phyloP scores from a whole-genome alignment of 2,329 filamentous ascomycete genomes.

The Plectosphaerella sp. region DNA sequence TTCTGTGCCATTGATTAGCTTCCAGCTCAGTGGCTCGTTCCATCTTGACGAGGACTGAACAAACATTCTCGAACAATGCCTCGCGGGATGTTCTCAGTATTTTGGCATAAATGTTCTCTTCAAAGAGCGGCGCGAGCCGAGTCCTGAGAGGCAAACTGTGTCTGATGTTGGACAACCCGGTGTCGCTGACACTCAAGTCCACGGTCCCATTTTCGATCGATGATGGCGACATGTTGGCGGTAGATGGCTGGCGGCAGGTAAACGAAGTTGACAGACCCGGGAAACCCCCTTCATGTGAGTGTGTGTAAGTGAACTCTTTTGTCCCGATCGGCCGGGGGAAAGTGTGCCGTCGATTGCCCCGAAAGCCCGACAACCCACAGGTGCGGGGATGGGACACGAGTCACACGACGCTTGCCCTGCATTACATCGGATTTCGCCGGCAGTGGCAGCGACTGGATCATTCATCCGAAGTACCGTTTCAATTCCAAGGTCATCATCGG shows the following conservation, averaged over 20 bases:
- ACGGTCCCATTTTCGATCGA: conserved; percentile 1
- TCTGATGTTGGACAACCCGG: conserved; percentile 4
- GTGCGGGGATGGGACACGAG: neutral
- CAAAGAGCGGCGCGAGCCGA: conserved; percentile 5
- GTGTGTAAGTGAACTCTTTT: too few species aligned
- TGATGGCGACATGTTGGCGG: neutral
- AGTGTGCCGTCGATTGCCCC: neutral
- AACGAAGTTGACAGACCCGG: too few species aligned
- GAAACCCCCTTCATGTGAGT: too few species aligned
- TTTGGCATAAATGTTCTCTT: conserved; percentile 14
- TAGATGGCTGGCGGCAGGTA: too few species aligned
- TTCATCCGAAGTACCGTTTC: too few species aligned
- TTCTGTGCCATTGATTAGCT: conserved; percentile 1
- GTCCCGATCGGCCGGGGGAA: too few species aligned
- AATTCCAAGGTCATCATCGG: too few species aligned
- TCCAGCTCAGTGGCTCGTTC: neutral
- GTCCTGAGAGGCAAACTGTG: neutral
- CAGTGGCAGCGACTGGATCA: too few species aligned
- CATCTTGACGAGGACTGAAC: neutral
- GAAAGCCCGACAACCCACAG: conserved; percentile 5
- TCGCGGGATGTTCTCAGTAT: conserved; percentile 11
- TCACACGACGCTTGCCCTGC: too few species aligned
- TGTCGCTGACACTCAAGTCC: conserved; percentile 7
- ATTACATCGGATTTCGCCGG: too few species aligned
- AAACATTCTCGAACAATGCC: conserved; percentile 10